Evolutionary conservation across 495 filamentous ascomycete genomes (phyloP), one percentile per base, ranked within the genome.

Genomic region (Penicillium parvum): DNA sequence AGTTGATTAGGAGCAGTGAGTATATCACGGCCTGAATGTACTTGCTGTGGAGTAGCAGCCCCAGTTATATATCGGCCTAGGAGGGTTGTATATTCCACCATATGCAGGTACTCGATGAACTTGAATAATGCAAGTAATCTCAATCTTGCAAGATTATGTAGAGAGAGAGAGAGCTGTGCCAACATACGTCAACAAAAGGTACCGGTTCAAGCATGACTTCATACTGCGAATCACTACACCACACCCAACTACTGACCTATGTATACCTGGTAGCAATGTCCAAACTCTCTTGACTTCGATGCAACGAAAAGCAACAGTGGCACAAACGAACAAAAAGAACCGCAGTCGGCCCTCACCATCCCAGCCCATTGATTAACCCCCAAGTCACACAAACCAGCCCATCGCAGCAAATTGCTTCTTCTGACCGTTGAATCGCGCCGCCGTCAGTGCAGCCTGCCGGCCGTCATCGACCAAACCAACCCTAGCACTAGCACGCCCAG

Each of bases 401-500:
- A 28, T 39, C 21, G 36, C 36, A 8, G 10, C 5, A 26, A 23
- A 47, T 54, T 45, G 40, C 45, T 56, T 46, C 32, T 52, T 53
- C 37, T 19, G 32, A 32, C 48, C 49, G 52, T 52, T 50, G 20
- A 45, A 7, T 49, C 18, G 40, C 33, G n/a, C n/a, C n/a, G n/a
- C 21, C 26, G 12, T 27, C 22, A 7, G 40, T 42, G 53, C 49
- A 28, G 49, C 19, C 36, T 32, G 40, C 26, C n/a, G n/a, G n/a
- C 42, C 23, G 36, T 34, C 22, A 20, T 35, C 18, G 25, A 22
- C 15, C n/a, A n/a, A n/a, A n/a, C n/a, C n/a, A n/a, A n/a, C n/a
- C n/a, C n/a, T n/a, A n/a, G n/a, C n/a, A n/a, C n/a, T n/a, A n/a
- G n/a, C n/a, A n/a, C n/a, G n/a, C n/a, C n/a, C n/a, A n/a, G n/a